Conservation (phyloP, 2,329 filamentous ascomycete species). For the Calonectria leucothoes region DNA sequence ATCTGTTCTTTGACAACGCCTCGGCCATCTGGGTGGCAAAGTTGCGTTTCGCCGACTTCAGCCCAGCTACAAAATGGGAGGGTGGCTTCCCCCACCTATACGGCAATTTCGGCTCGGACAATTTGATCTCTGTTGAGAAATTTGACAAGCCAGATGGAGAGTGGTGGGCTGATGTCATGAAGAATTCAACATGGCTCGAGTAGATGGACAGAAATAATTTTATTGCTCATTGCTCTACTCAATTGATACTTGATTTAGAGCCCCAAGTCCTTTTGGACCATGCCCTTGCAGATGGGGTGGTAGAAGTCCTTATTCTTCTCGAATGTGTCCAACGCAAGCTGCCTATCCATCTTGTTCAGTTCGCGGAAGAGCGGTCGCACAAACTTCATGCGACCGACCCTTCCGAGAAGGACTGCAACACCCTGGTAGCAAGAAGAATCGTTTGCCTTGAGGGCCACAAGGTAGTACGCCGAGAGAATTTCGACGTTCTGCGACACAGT, state of each 20-base stretch:
- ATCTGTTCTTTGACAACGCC: conserved; percentile 55
- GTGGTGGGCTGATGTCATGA: conserved; percentile 61
- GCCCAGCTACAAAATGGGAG: conserved; percentile 65
- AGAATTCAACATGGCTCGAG: conserved; percentile 54
- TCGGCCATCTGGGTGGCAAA: conserved; percentile 63
- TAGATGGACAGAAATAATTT: conserved; percentile 31
- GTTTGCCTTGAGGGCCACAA: conserved; percentile 80
- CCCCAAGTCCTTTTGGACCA: conserved; percentile 87
- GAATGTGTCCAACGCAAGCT: conserved; percentile 84
- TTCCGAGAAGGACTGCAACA: conserved; percentile 79
- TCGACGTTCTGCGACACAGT: conserved; percentile 85
- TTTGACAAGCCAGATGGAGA: conserved; percentile 58
- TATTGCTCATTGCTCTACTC: background rate
- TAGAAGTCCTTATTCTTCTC: conserved; percentile 92
- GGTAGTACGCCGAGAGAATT: conserved; percentile 83
- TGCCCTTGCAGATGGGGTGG: conserved; percentile 88
- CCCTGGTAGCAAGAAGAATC: conserved; percentile 77
- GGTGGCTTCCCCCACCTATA: conserved; percentile 70
- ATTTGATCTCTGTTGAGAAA: conserved; percentile 60
- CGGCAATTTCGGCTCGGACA: conserved; percentile 64
- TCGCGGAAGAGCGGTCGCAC: conserved; percentile 86
- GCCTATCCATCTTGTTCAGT: conserved; percentile 78
- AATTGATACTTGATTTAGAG: conserved; percentile 34
- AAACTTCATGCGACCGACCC: conserved; percentile 96
- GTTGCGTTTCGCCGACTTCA: conserved; percentile 60